Evolutionary conservation across 306 rosid species (phyloP).

Genomic region (Vigna unguiculata): DNA sequence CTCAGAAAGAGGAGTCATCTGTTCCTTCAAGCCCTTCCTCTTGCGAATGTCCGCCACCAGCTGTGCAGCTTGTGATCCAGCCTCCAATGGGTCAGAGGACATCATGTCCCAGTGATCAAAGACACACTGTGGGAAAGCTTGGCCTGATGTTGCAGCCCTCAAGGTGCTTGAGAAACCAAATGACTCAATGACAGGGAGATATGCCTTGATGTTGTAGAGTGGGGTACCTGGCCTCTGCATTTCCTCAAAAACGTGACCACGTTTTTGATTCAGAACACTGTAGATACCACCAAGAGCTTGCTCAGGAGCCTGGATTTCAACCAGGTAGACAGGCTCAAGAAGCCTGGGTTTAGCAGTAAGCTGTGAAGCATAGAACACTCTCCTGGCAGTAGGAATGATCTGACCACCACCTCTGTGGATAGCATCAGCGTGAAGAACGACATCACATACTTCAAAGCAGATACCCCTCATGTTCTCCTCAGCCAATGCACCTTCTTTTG

Average conservation of each 20-base stretch:
- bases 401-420: conserved; percentile 93
- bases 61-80: conserved; percentile 70
- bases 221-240: conserved; percentile 87
- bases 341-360: conserved; percentile 82
- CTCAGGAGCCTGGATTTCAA: conserved; percentile 90
- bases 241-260: conserved; percentile 83
- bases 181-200: conserved; percentile 77
- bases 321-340: conserved; percentile 83
- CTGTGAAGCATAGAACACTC: conserved; percentile 81
- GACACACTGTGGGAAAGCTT: conserved; percentile 93
- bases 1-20: conserved; percentile 84
- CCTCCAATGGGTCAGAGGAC: conserved; percentile 81
- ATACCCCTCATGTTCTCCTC: conserved; percentile 88
- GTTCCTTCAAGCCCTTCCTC: conserved; percentile 97
- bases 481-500: conserved; percentile 84
- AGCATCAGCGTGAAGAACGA: conserved; percentile 78
- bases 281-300: conserved; percentile 85
- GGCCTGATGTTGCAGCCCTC: conserved; percentile 96
- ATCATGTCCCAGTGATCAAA: conserved; percentile 98
- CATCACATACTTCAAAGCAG: conserved; percentile 84
- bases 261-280: conserved; percentile 82
- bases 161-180: conserved; percentile 75
- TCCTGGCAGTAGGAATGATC: conserved; percentile 82
- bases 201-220: conserved; percentile 80
- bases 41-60: conserved; percentile 76